phyloP scores from a whole-genome alignment of 2,329 filamentous ascomycete species.

The Pseudogymnoascus sp. region DNA sequence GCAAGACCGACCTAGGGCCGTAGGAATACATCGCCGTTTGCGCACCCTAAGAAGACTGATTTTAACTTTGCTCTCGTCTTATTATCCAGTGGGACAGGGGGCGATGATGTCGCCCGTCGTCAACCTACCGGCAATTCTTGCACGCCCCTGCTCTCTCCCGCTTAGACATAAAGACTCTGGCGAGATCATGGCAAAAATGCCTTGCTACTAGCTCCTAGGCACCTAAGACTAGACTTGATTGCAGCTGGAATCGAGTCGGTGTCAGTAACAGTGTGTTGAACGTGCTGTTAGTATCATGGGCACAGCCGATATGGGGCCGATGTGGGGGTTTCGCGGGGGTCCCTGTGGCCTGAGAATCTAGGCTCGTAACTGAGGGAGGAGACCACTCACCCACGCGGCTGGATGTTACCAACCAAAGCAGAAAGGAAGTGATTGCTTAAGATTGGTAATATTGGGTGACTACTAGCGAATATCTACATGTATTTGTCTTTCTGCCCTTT shows the following conservation, averaged over 20 bases:
- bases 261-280: neutral
- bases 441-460: no score
- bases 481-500: no score
- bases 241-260: neutral
- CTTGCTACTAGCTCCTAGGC: neutral
- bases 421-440: neutral
- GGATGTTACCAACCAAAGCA: no score
- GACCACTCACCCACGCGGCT: no score
- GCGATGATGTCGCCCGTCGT: neutral
- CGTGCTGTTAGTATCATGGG: neutral
- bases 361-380: neutral
- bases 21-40: constrained; percentile 9
- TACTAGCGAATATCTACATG: no score
- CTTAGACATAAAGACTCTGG: constrained; percentile 8
- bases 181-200: neutral
- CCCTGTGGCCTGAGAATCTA: neutral
- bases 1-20: neutral
- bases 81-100: neutral
- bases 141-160: constrained; percentile 14
- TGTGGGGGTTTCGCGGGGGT: neutral
- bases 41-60: neutral
- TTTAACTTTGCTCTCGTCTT: constrained; percentile 2
- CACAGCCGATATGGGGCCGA: neutral
- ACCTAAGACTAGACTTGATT: neutral
- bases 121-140: constrained; percentile 14